Evolutionary conservation across 2,329 filamentous ascomycete species (phyloP).

Genomic region (Coniochaeta hoffmannii): DNA sequence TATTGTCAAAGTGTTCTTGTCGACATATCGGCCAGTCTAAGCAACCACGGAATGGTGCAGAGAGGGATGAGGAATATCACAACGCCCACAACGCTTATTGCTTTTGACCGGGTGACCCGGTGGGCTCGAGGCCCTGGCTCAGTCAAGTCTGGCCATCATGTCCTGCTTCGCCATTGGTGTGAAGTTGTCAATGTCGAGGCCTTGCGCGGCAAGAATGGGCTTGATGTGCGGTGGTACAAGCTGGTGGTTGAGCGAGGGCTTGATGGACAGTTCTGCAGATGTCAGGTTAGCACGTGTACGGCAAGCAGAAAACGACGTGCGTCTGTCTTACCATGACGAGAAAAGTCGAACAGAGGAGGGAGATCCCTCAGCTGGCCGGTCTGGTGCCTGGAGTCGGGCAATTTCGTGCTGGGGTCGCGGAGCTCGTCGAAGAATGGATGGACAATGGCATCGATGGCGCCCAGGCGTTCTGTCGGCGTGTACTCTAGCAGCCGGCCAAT

Average conservation of each 20-base stretch:
- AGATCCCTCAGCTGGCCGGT: conserved; percentile 74
- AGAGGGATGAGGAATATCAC: not conserved
- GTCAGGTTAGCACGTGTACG: conserved; percentile 3
- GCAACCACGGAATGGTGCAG: not conserved
- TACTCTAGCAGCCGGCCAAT: conserved; percentile 94
- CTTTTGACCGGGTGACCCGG: not conserved
- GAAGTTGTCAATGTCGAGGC: conserved; percentile 90
- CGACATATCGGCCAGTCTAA: not conserved
- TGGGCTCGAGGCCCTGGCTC: conserved; percentile 31
- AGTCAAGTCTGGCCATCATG: conserved; percentile 97
- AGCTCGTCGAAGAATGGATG: conserved; percentile 98
- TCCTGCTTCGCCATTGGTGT: conserved; percentile 86
- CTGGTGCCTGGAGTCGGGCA: conserved; percentile 90
- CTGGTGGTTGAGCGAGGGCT: conserved; percentile 76
- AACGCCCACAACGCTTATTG: not conserved
- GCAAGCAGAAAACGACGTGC: not conserved
- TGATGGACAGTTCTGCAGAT: conserved; percentile 83
- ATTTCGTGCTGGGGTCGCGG: conserved; percentile 78
- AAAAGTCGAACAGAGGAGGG: conserved; percentile 87
- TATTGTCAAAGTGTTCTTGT: not conserved
- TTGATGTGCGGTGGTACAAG: conserved; percentile 81
- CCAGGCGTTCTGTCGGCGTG: conserved; percentile 90
- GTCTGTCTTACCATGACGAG: conserved; percentile 69
- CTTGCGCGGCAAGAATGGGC: conserved; percentile 63
- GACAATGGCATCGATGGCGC: conserved; percentile 92